A percentile compares a stretch with the other conserved stretches of the same genome.
phyloP scores from a whole-genome alignment of 1,139 yeast genomes.

The Taphrina confusa region DNA sequence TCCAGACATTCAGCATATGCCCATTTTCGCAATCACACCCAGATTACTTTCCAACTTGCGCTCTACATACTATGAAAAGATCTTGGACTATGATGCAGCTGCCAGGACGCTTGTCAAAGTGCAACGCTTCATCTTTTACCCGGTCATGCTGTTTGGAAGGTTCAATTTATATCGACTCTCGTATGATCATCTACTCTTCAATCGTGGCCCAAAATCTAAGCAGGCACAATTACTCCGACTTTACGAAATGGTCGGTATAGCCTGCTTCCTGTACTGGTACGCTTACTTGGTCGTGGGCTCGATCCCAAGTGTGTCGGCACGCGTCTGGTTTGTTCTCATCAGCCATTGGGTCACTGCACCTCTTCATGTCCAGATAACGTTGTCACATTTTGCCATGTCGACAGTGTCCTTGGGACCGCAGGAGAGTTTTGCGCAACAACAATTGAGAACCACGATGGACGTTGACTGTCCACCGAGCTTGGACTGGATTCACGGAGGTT shows the following conservation, averaged over 20 bases:
- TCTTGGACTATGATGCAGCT: slow-evolving; percentile 64
- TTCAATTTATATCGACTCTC: slow-evolving; percentile 80
- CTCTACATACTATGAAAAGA: slow-evolving; percentile 75
- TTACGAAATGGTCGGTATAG: slow-evolving; percentile 69
- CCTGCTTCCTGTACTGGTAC: slow-evolving; percentile 74
- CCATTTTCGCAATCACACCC: slow-evolving; percentile 83
- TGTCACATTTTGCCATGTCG: slow-evolving; percentile 92
- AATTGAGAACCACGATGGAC: slow-evolving; percentile 89
- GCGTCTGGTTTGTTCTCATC: slow-evolving; percentile 63
- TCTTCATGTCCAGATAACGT: slow-evolving; percentile 86
- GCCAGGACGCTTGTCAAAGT: slow-evolving; percentile 62
- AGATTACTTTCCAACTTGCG: slow-evolving; percentile 66
- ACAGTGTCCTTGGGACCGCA: slow-evolving; percentile 79
- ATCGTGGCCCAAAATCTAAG: slow-evolving; percentile 77
- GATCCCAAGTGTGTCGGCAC: slow-evolving; percentile 56
- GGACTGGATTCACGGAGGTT: slow-evolving; percentile 87
- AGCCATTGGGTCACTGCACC: slow-evolving; percentile 83
- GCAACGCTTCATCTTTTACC: slow-evolving; percentile 74
- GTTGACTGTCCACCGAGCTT: slow-evolving; percentile 93
- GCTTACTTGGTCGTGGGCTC: slow-evolving; percentile 63
- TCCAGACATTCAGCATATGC: slow-evolving; percentile 90
- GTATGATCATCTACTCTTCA: slow-evolving; percentile 70
- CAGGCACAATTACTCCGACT: slow-evolving; percentile 85
- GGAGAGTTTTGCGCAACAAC: slow-evolving; percentile 80
- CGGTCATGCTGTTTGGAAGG: slow-evolving; percentile 77